These are phyloP conservation scores for Cordyceps militaris DNA, from an alignment of 2,329 filamentous ascomycete genomes.

Conservation along the genomic window DNA sequence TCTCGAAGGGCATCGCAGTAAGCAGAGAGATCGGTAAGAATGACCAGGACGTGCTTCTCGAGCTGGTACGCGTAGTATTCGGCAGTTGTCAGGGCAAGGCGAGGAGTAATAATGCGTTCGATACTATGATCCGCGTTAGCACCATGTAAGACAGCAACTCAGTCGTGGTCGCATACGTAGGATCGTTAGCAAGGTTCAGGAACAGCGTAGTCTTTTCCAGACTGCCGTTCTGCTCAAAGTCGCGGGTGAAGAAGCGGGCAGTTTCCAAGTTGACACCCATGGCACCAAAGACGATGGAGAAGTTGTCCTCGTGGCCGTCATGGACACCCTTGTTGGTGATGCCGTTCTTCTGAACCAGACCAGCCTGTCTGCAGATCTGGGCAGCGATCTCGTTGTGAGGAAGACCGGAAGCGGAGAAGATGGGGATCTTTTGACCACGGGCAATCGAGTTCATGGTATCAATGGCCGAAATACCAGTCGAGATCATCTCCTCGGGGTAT, in stretches of 20 bases:
- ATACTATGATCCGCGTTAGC: constrained; percentile 51
- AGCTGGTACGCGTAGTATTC: constrained; percentile 99
- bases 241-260: constrained; percentile 93
- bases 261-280: constrained; percentile 99
- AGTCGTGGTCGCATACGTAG: constrained; percentile 63
- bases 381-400: constrained; percentile 99
- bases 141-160: too few species aligned
- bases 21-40: constrained; percentile 93
- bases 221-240: constrained; percentile 98
- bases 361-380: constrained; percentile 95
- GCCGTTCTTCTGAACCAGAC: constrained; percentile 74
- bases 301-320: constrained; percentile 97
- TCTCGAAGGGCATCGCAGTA: constrained; percentile 99
- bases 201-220: constrained; percentile 96
- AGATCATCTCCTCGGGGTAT: constrained; percentile 99
- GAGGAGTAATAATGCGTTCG: constrained; percentile 98
- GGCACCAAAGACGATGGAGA: constrained; percentile 97
- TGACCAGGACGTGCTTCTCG: constrained; percentile 98
- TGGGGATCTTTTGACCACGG: constrained; percentile 98
- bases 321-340: constrained; percentile 88
- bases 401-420: constrained; percentile 96
- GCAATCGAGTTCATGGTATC: constrained; percentile 98
- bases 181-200: constrained; percentile 98
- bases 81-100: constrained; percentile 93
- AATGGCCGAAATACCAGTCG: constrained; percentile 97